phyloP scores from a whole-genome alignment of 2,329 filamentous ascomycete species.

The Colletotrichum liriopes region DNA sequence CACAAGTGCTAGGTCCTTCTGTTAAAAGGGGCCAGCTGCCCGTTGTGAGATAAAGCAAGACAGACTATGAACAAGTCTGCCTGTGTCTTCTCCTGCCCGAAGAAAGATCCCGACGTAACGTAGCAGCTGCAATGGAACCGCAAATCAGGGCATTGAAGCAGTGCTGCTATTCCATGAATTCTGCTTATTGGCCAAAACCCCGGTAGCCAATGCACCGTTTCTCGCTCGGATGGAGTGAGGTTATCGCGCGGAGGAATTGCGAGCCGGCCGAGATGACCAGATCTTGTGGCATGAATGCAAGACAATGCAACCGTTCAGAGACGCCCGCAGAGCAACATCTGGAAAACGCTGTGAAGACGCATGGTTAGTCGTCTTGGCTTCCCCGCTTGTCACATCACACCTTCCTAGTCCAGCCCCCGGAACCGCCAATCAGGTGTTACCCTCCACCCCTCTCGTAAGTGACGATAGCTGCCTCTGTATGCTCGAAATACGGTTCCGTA shows the following conservation, averaged over 20 bases:
- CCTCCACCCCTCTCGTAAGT: background rate
- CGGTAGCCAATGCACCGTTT: background rate
- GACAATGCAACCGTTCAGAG: background rate
- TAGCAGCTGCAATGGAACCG: background rate
- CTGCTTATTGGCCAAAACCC: background rate
- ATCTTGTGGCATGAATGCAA: background rate
- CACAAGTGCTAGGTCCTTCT: background rate
- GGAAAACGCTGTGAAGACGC: background rate
- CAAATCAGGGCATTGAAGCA: background rate
- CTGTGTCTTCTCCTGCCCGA: background rate
- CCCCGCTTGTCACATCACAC: conserved; percentile 13
- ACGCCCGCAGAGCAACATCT: background rate
- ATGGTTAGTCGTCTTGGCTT: conserved; percentile 10
- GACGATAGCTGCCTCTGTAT: background rate
- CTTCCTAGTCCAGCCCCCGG: conserved; percentile 10
- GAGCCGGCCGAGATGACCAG: conserved; percentile 4
- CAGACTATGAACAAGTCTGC: background rate
- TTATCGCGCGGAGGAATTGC: background rate
- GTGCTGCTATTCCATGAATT: background rate
- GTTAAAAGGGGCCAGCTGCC: background rate
- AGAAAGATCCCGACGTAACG: conserved; percentile 4
- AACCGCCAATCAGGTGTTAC: background rate
- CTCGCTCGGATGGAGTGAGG: background rate
- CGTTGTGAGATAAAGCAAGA: background rate
- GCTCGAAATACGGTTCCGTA: background rate